phyloP scores from a whole-genome alignment of 2,329 filamentous ascomycete species.

The Coniochaeta prunicola region DNA sequence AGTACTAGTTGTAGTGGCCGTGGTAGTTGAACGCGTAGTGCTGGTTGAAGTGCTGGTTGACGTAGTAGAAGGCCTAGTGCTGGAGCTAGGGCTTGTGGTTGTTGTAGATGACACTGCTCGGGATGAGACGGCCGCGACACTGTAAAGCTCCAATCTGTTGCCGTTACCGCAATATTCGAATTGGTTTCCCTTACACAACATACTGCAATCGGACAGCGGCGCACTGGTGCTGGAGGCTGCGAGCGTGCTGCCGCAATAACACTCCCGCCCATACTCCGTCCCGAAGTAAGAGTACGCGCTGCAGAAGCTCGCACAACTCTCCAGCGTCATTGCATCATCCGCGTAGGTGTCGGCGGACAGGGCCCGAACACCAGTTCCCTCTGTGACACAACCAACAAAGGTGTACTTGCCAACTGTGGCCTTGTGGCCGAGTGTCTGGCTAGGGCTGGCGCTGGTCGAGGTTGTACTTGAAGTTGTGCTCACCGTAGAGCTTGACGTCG shows the following conservation, averaged over 20 bases:
- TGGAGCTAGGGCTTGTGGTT: slow-evolving; percentile 7
- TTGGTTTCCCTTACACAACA: slow-evolving; percentile 26
- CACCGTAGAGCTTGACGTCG: slow-evolving; percentile 22
- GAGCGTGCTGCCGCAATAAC: slow-evolving; percentile 31
- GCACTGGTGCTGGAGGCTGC: slow-evolving; percentile 22
- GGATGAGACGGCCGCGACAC: slow-evolving; percentile 9
- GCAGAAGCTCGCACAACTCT: slow-evolving; percentile 27
- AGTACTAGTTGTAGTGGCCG: slow-evolving; percentile 5
- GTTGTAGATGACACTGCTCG: not conserved
- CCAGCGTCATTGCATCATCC: slow-evolving; percentile 28
- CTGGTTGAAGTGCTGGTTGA: slow-evolving; percentile 11
- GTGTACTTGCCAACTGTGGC: slow-evolving; percentile 26
- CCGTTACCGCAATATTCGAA: slow-evolving; percentile 30
- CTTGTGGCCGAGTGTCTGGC: slow-evolving; percentile 24
- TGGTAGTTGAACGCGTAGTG: slow-evolving; percentile 13
- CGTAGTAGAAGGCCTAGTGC: not conserved
- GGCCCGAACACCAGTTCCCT: slow-evolving; percentile 27
- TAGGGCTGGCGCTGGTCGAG: slow-evolving; percentile 17
- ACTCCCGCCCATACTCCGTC: slow-evolving; percentile 30
- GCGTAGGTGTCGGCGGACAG: slow-evolving; percentile 21
- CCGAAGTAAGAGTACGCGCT: slow-evolving; percentile 26
- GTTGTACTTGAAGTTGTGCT: slow-evolving; percentile 17
- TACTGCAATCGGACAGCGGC: slow-evolving; percentile 25
- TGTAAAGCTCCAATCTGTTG: slow-evolving; percentile 29
- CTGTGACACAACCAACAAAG: slow-evolving; percentile 30